Evolutionary conservation across 1,284 basidiomycete species (phyloP), one percentile per base, ranked within the genome.

Genomic region (Apiotrichum mycotoxinovorans): DNA sequence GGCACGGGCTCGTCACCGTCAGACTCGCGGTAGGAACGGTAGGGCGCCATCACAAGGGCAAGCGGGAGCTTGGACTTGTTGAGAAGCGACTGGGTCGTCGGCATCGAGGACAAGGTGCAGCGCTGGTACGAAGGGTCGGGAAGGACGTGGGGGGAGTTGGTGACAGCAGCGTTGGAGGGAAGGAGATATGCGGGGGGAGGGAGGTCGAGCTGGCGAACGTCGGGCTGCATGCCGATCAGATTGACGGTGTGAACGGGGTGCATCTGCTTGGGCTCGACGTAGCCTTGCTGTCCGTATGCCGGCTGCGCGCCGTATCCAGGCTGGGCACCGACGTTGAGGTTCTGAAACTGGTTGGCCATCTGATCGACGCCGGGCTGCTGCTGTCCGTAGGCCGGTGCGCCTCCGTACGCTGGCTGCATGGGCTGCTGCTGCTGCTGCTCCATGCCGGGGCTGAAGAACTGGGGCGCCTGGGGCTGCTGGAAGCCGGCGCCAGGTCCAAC

Each of bases 21-120:
- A 10, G 69, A 71, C 41, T 79, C 76, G 56, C 81, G 79, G 60
- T 92, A 78, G 1, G 88, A 87, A 43, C 94, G 86, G 78, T 98
- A 95, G 0, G 96, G 96, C 0, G 91, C 91, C 67, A 98, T 82
- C 58, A 98, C 81, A 59, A 98, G 83, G 2, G 88, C 92, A 47
- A 98, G 82, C 3, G 96, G 96, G 52, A 98, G 81, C 79, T 97
- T 98, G 27, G 89, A 86, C 80, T 99, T 99, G 78, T 82, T 85
- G 58, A 98, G 81, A 9, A 98, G 83, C 15, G 89, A 89, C 62
- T 88, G 85, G 20, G 92, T 92, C n/a, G 90, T 94, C 3, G 96
- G 96, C 62, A 98, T 85, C 14, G 91, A 86, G 70, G 96, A 94
- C 61, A 98, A 77, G 1, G 96, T 98, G 67, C 83, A 87, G 48